Base-by-base conservation (phyloP, 805 yeast genomes). In the Kluyveromyces siamensis region DNA sequence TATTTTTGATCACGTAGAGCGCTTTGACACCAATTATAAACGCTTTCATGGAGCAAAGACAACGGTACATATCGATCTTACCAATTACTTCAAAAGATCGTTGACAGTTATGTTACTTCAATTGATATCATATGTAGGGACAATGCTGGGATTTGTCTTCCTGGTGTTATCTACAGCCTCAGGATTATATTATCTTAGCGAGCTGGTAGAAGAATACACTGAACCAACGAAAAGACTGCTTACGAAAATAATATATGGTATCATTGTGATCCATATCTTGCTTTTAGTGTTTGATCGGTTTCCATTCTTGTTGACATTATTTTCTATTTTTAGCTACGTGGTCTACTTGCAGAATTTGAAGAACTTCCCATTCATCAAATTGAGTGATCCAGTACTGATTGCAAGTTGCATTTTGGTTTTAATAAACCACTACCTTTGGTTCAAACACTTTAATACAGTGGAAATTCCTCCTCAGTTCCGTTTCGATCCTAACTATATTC, bases 161-260 rank as follows among this genome's bases (percentile, higher is more conserved):
- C 70, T 80, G 46, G 80, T 85, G 0, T 68, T 81, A 35, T 77
- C 87, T 18, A 82, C 85, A 51, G 97, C 98, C 0, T 86, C 96
- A 2, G 98, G 96, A 0, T 71, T 93, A 35, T 93, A 89, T 71
- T 90, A 89, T 59, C 72, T 91, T 37, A 86, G 96, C 8, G 99
- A 93, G 63, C 69, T 89, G 33, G 95, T 93, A 14, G 99, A 93
- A 63, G 97, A 90, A 60, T 91, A 93, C 64, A 77, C 95, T 0
- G 93, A 86, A 53, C 80, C 89, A 44, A 87, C 98, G 10, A 84
- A 79, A 57, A 69, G 87, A 50, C 72, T 88, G 48, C 71, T 93
- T 37, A 73, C 72, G 41, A 73, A 81, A 53, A 63, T 80, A 46
- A 88, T 90, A 35, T 79, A 80, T 61, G 69, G 70, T 2, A 78